These are phyloP conservation scores for Eutrema japonicum DNA, from an alignment of 345 rosid species.

Conservation along the genomic window DNA sequence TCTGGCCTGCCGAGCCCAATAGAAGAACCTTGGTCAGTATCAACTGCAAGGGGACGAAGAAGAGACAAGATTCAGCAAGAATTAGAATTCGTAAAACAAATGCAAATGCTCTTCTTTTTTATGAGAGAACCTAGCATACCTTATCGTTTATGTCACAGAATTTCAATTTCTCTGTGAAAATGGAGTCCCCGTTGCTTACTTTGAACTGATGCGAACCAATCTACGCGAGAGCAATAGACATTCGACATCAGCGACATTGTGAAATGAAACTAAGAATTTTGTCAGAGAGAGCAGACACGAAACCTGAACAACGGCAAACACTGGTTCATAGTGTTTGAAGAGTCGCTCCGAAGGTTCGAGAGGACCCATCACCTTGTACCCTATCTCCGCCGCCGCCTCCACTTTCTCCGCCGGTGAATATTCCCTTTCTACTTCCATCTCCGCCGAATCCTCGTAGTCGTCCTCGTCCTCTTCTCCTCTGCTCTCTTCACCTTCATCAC, in stretches of 20 bases:
- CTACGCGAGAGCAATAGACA: conserved; percentile 44
- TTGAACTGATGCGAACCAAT: conserved; percentile 95
- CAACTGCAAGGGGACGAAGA: conserved; percentile 56
- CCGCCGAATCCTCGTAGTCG: conserved; percentile 44
- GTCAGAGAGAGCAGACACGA: conserved; percentile 27
- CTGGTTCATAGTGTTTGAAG: conserved; percentile 75
- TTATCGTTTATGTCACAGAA: conserved; percentile 93
- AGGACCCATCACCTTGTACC: conserved; percentile 78
- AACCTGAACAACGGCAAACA: conserved; percentile 93
- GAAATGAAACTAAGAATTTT: background rate
- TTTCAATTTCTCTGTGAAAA: conserved; percentile 81
- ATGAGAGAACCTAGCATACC: conserved; percentile 46
- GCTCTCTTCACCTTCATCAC: conserved; percentile 45
- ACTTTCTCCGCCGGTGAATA: conserved; percentile 74
- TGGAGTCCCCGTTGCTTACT: conserved; percentile 89
- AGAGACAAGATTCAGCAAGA: background rate
- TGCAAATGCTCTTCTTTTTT: too few species aligned
- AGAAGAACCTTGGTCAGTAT: conserved; percentile 82
- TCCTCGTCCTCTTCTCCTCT: conserved; percentile 54
- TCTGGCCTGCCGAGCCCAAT: conserved; percentile 74
- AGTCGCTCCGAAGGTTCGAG: conserved; percentile 59
- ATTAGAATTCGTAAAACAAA: too few species aligned
- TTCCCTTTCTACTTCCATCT: conserved; percentile 51
- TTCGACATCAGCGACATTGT: background rate
- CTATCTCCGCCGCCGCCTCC: conserved; percentile 79